A percentile compares a stretch with the other conserved stretches of the same genome.
Evolutionary conservation across 1,139 yeast genomes (phyloP).

Genomic region (Insectozyma bohioensis): DNA sequence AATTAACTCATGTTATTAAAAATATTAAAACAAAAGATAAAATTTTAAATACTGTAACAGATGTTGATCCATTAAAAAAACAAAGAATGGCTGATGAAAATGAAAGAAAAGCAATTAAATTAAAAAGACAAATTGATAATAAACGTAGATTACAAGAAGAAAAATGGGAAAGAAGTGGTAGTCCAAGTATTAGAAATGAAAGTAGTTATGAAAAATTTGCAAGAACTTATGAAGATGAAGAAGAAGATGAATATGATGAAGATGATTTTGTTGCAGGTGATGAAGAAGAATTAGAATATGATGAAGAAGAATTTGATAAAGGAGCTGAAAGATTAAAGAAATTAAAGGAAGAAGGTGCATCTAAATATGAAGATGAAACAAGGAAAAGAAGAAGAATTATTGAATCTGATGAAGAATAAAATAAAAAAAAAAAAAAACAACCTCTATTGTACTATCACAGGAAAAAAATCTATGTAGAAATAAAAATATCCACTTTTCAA

Average conservation of each 20-base stretch:
- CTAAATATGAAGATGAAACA: slow-evolving; percentile 51
- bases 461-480: neutral
- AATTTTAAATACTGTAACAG: slow-evolving; percentile 66
- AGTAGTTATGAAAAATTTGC: slow-evolving; percentile 44
- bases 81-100: slow-evolving; percentile 81
- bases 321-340: slow-evolving; percentile 65
- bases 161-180: slow-evolving; percentile 30
- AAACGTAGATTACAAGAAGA: slow-evolving; percentile 52
- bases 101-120: slow-evolving; percentile 67
- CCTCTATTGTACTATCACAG: too few species aligned
- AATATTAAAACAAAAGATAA: slow-evolving; percentile 60
- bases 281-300: slow-evolving; percentile 58
- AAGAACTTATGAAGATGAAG: slow-evolving; percentile 49
- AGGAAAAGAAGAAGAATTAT: slow-evolving; percentile 46
- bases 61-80: slow-evolving; percentile 83
- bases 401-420: slow-evolving; percentile 44
- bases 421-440: slow-evolving; percentile 13
- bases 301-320: slow-evolving; percentile 55
- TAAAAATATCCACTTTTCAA: neutral
- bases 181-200: slow-evolving; percentile 24
- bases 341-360: slow-evolving; percentile 58
- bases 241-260: slow-evolving; percentile 34
- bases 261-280: slow-evolving; percentile 37
- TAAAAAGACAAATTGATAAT: slow-evolving; percentile 64
- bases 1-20: slow-evolving; percentile 75